Evolutionary conservation across 805 yeast genomes (phyloP).

Genomic region (Zygosaccharomyces gambellarensis): DNA sequence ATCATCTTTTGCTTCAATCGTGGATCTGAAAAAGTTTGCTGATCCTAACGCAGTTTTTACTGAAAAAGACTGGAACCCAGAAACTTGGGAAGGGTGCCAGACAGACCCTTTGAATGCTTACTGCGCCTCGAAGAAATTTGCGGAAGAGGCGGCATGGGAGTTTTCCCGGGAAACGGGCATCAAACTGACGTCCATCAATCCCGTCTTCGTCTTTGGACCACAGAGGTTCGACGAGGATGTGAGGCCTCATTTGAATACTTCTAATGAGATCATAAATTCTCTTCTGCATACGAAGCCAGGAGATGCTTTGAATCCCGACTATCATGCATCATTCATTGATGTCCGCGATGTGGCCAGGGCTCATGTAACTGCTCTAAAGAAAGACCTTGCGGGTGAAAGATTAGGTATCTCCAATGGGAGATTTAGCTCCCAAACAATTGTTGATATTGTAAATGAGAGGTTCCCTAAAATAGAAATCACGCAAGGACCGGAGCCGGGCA

Average conservation of each 20-base stretch:
- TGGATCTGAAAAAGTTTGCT: slow-evolving; percentile 34
- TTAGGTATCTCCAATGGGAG: slow-evolving; percentile 16
- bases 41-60: slow-evolving; percentile 36
- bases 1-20: slow-evolving; percentile 47
- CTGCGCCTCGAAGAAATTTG: slow-evolving; percentile 53
- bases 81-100: slow-evolving; percentile 45
- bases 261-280: slow-evolving; percentile 25
- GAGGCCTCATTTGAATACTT: slow-evolving; percentile 39
- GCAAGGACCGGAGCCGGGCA: slow-evolving; percentile 34
- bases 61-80: slow-evolving; percentile 49
- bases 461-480: slow-evolving; percentile 45
- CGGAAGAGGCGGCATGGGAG: slow-evolving; percentile 59
- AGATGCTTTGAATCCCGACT: background rate
- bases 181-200: slow-evolving; percentile 45
- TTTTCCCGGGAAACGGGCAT: slow-evolving; percentile 36
- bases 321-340: slow-evolving; percentile 43
- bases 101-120: slow-evolving; percentile 41
- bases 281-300: background rate
- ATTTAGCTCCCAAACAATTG: slow-evolving; percentile 14
- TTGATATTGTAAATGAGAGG: slow-evolving; percentile 32
- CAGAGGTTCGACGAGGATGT: slow-evolving; percentile 46
- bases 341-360: slow-evolving; percentile 56
- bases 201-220: slow-evolving; percentile 57
- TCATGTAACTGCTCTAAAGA: slow-evolving; percentile 44
- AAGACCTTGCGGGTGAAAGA: slow-evolving; percentile 33